Evolutionary conservation across 2,329 filamentous ascomycete species (phyloP).

Genomic region (Trichophyton rubrum): DNA sequence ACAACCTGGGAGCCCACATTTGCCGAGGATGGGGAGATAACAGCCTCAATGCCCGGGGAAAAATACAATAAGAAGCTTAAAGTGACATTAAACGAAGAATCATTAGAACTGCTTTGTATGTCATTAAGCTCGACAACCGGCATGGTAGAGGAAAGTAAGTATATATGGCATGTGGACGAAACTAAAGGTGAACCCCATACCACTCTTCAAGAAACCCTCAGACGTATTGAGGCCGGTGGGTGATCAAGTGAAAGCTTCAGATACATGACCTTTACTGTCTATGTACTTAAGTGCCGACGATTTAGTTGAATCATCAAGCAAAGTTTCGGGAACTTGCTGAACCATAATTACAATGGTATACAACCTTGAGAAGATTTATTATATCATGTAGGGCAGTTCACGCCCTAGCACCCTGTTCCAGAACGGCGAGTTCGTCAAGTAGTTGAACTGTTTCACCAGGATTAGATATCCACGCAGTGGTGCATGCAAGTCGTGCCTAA

Average conservation of each 20-base stretch:
- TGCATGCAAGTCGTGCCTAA: slow-evolving; percentile 69
- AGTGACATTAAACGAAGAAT: slow-evolving; percentile 19
- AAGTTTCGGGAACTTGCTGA: not conserved
- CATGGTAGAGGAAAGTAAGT: not conserved
- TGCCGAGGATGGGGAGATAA: slow-evolving; percentile 26
- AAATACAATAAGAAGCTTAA: slow-evolving; percentile 23
- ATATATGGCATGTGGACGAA: not conserved
- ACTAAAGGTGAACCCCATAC: not conserved
- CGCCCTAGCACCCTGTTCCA: slow-evolving; percentile 23
- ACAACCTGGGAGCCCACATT: slow-evolving; percentile 16
- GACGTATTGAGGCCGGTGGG: not conserved
- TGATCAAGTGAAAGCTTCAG: not conserved
- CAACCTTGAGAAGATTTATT: not conserved
- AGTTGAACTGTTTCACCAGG: slow-evolving; percentile 81
- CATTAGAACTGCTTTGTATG: slow-evolving; percentile 15
- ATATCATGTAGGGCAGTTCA: not conserved
- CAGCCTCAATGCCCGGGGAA: slow-evolving; percentile 13
- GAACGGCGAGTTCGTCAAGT: slow-evolving; percentile 63
- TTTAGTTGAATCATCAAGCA: not conserved
- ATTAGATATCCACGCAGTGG: slow-evolving; percentile 93
- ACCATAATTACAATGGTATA: not conserved
- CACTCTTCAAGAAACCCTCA: not conserved
- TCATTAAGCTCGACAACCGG: not conserved
- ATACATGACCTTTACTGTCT: not conserved
- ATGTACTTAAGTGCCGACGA: not conserved